Base-by-base conservation (phyloP, 108 stramenopile species). In the Skeletonema tropicum region DNA sequence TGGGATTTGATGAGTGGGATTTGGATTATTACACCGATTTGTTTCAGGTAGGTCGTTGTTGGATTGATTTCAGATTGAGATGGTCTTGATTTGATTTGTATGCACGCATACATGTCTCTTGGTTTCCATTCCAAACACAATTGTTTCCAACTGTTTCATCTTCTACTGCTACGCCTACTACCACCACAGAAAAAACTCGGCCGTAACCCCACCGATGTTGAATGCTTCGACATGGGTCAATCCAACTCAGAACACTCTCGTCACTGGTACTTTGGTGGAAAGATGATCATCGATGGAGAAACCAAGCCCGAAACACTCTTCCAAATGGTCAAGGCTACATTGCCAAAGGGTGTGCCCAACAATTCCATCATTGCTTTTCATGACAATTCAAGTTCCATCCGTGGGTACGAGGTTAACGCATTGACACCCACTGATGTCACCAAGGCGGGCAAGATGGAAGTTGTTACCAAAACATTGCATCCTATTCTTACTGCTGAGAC, bases 191-290 rank as follows among this genome's bases (percentile, higher is more conserved):
- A 97, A 71, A 94, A 92, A 81, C 90, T 99, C 30, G 87, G 89
- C 17, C 86, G 99, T 6, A 85, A 99, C 75, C 99, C 99, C 48
- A 98, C 98, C 33, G 97, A 98, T 83, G 98, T 98, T 8, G 99
- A 99, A 85, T 97, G 97, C 72, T 99, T 98, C 82, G 99, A 99
- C 83, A 96, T 99, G 94, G 96, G 96, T 30, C 98, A 98, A 86
- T 96, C 94, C 62, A 94, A 97, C 85, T 96, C 95, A 39, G 99
- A 99, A 85, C 99, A 99, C 83, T 97, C 97, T 17, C 92, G 99
- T 35, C 99, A 99, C 85, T 99, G 99, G 99, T 99, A 98, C 91
- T 99, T 99, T 82, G 92, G 95, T 23, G 99, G 98, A 32, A 97
- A 97, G 71, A 97, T 98, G 93, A 87, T 99, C 26, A 97, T 99